Evolutionary conservation across 108 stramenopile genomes (phyloP), one percentile per base, ranked within the genome.

Genomic region (Cyclostephanos invisitatus): DNA sequence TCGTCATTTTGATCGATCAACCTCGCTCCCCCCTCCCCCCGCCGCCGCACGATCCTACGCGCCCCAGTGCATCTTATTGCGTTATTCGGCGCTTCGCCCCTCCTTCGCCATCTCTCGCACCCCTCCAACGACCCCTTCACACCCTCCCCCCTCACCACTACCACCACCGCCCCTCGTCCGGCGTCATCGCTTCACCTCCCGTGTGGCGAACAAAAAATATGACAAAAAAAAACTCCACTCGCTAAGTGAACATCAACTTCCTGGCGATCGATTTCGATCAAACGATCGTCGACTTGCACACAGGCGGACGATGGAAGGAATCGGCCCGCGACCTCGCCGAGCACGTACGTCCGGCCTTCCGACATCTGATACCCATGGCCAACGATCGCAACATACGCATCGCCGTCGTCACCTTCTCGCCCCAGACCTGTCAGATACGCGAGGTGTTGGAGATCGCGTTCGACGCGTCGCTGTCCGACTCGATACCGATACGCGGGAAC

Each of bases 201-300:
- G 5, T 40, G 3, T 2, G 2, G 32, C 32, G 32, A 32, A 32
- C 2, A 32, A 32, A 32, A 40, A 40, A 40, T 40, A 40, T 40
- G 4, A 32, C 32, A 32, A 32, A 32, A 3, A 32, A 3, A 32
- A 32, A 32, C 32, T 32, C 32, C n/a, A n/a, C n/a, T n/a, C n/a
- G n/a, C n/a, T n/a, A 49, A 84, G 83, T 84, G 14, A 80, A 85
- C 27, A 88, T 98, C 62, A 96, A 96, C 75, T 93, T 96, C 57
- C 69, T 97, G 35, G 97, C 97, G 4, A 77, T 97, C 28, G 97
- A 98, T 80, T 98, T 98, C 69, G 97, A 98, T 71, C 85, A 85
- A 60, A 98, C 97, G 7, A 85, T 98, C 29, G 64, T 98, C 29
- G 86, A 92, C 71, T 83, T 94, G 2, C 97, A 98, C 84, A 98